These are phyloP conservation scores for Cetraspora pellucida DNA, from an alignment of 192 early-diverging fungal species.

Conservation along the genomic window DNA sequence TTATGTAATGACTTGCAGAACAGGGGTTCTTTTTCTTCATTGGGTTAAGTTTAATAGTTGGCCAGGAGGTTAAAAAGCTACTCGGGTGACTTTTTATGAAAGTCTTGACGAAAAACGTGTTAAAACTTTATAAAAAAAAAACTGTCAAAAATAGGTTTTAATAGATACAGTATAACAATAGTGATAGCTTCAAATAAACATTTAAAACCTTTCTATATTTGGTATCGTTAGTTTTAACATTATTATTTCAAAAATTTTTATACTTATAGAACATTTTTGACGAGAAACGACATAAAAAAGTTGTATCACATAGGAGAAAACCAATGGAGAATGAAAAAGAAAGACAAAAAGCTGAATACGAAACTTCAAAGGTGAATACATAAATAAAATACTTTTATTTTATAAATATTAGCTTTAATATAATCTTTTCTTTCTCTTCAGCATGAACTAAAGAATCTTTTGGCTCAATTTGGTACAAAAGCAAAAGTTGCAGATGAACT, in stretches of 20 bases:
- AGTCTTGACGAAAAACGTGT: too few species aligned
- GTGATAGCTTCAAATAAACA: too few species aligned
- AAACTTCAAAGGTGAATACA: background rate
- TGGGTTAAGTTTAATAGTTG: background rate
- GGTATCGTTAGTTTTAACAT: background rate
- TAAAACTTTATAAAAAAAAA: too few species aligned
- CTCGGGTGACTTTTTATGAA: background rate
- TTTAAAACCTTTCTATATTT: background rate
- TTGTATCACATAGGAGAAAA: background rate
- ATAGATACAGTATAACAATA: too few species aligned
- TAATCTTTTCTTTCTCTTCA: background rate
- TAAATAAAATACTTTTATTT: background rate
- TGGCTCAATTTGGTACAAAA: constrained; percentile 17
- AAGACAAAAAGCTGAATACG: background rate
- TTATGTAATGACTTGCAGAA: background rate
- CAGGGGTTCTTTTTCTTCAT: background rate
- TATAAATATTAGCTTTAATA: background rate
- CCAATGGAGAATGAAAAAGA: background rate
- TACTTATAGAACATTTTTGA: background rate
- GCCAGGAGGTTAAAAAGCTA: background rate
- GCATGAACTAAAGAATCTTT: constrained; percentile 1
- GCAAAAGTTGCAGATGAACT: constrained; percentile 13
- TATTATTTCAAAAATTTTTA: background rate
- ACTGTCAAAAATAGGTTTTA: too few species aligned
- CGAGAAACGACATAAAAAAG: background rate